phyloP scores from a whole-genome alignment of 768 basidiomycete species.

The Rubroboletus pulcherrimus region DNA sequence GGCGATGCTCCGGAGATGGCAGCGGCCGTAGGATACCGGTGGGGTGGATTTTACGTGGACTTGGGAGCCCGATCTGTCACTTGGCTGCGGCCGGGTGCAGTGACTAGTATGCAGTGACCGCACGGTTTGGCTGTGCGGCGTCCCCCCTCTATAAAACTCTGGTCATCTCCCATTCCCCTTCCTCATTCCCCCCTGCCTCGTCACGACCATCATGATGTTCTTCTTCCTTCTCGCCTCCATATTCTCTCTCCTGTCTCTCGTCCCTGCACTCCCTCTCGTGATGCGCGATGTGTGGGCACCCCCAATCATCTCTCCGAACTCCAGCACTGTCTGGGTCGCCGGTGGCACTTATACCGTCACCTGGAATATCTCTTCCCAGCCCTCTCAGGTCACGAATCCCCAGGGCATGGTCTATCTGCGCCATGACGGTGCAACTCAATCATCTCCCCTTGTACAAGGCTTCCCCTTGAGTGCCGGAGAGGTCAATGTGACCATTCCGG shows the following conservation, averaged over 20 bases:
- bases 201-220: constrained; percentile 23
- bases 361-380: constrained; percentile 43
- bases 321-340: constrained; percentile 38
- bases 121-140: constrained; percentile 1
- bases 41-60: not conserved
- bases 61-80: not conserved
- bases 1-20: constrained; percentile 18
- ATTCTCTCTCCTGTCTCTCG: constrained; percentile 25
- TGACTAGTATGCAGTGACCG: too few relatives aligned
- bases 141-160: constrained; percentile 12
- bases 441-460: constrained; percentile 35
- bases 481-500: constrained; percentile 39
- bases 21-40: not conserved
- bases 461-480: constrained; percentile 37
- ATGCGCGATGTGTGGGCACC: constrained; percentile 51
- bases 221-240: constrained; percentile 13
- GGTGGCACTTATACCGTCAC: constrained; percentile 40
- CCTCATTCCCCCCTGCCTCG: not conserved
- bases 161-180: not conserved
- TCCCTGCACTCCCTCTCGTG: constrained; percentile 29
- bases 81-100: not conserved
- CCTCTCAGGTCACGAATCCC: constrained; percentile 46
- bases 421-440: constrained; percentile 27
- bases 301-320: constrained; percentile 35
- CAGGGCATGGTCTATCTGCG: constrained; percentile 42